phyloP scores from a whole-genome alignment of 768 basidiomycete species.

The Solioccasus polychromus region DNA sequence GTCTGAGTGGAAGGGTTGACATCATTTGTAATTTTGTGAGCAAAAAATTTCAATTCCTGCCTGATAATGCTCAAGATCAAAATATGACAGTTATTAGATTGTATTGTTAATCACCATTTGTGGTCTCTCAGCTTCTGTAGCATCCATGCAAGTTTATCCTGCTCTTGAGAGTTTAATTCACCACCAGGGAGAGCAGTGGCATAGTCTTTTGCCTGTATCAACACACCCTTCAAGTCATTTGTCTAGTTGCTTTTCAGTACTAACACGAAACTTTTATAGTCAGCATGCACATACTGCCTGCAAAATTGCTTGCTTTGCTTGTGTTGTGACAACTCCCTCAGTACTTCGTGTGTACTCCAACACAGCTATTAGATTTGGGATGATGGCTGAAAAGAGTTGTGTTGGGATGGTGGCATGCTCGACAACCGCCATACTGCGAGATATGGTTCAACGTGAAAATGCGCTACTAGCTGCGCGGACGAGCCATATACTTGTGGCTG shows the following conservation, averaged over 20 bases:
- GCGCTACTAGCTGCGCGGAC: neutral
- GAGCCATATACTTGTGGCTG: constrained; percentile 14
- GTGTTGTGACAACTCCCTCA: constrained; percentile 51
- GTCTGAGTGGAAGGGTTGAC: constrained; percentile 24
- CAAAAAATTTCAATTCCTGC: constrained; percentile 52
- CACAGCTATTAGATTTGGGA: constrained; percentile 58
- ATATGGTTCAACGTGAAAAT: neutral
- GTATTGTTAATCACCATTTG: constrained; percentile 34
- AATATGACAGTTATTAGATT: neutral
- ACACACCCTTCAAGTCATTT: constrained; percentile 61
- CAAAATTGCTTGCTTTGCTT: constrained; percentile 63
- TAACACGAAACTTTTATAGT: neutral
- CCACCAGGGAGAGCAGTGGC: constrained; percentile 65
- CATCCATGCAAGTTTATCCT: constrained; percentile 69
- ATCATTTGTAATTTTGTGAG: constrained; percentile 39
- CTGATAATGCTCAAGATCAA: constrained; percentile 31
- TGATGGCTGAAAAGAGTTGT: constrained; percentile 51
- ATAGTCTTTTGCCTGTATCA: constrained; percentile 58
- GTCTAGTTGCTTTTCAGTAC: constrained; percentile 45
- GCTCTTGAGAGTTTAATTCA: constrained; percentile 64
- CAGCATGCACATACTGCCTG: constrained; percentile 49
- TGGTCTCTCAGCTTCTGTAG: constrained; percentile 59
- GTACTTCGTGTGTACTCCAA: constrained; percentile 58
- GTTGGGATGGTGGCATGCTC: constrained; percentile 35
- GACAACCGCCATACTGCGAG: constrained; percentile 6